Base-by-base conservation (phyloP, 108 stramenopile species). In the Cylindrotheca closterium region DNA sequence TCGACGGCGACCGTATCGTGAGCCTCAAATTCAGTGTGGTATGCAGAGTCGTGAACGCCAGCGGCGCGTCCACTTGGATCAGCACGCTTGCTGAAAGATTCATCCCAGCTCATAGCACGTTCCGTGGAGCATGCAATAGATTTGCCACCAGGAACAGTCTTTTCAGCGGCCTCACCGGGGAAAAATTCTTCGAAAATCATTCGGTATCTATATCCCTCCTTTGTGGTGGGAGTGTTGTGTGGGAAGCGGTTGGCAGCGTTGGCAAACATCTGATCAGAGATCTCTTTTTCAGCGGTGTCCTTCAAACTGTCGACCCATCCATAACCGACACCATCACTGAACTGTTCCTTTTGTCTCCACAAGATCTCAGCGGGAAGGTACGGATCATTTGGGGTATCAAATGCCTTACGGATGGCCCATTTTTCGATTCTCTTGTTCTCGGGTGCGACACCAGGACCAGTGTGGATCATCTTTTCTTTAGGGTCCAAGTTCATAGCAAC, bases 321-420 rank as follows among this genome's bases (percentile, higher is more conserved):
- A 63, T 98, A 96, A 29, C 98, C 98, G 47, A 99, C 98, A 59
- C 89, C 98, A 65, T 99, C 98, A 82, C 92, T 94, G 71, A 98
- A 97, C 83, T 98, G 97, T 79, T 98, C 98, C 88, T 99, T 99
- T 79, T 98, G 97, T 67, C 98, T 91, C 97, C 97, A 99, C 67
- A 99, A 85, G 71, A 99, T 96, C 29, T 97, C 89, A 33, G 83
- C 65, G 4, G 98, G 98, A 55, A 99, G 82, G 85, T 99, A 99
- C 1, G 96, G 96, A 79, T 99, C 95, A 51, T 97, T 97, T n/a
- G 96, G 96, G 1, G 95, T 96, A 68, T 99, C 98, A 67, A 99
- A 99, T 10, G 98, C 98, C 78, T 97, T 96, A 25, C 98, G 82
- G 70, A 99, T 89, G 63, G 86, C 89, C 78, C 88, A 98, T 85